Percentiles rank a stretch among this genome's conserved stretches.
These are phyloP conservation scores for Hypoxylon sp. DNA, from an alignment of 2,329 filamentous ascomycete species.

Conservation along the genomic window DNA sequence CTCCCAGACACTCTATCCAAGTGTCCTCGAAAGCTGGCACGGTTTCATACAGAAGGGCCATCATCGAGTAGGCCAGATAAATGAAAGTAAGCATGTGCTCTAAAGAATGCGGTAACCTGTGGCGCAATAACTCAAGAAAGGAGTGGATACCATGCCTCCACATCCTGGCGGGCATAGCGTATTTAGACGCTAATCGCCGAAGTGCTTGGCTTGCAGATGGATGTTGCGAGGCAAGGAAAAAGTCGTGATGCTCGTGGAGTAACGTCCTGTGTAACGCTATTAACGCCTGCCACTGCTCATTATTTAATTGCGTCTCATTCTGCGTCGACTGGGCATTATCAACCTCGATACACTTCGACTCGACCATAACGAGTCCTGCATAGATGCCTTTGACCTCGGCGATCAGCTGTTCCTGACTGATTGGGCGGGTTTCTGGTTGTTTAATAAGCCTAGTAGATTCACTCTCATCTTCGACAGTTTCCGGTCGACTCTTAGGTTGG, in stretches of 20 bases:
- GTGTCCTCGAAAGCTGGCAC: constrained; percentile 87
- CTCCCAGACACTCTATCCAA: constrained; percentile 94
- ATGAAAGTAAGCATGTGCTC: constrained; percentile 95
- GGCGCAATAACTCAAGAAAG: constrained; percentile 82
- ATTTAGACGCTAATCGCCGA: constrained; percentile 79
- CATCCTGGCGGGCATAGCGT: constrained; percentile 93
- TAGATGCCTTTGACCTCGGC: constrained; percentile 89
- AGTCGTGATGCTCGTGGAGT: constrained; percentile 86
- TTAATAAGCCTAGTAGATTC: constrained; percentile 47
- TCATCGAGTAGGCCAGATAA: constrained; percentile 90
- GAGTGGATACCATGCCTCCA: constrained; percentile 94
- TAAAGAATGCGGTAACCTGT: constrained; percentile 80
- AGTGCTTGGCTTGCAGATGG: constrained; percentile 80
- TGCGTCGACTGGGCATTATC: constrained; percentile 73
- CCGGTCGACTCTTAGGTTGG: constrained; percentile 28
- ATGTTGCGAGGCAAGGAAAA: constrained; percentile 89
- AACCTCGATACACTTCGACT: constrained; percentile 88
- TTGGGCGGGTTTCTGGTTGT: constrained; percentile 64
- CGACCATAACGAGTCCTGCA: constrained; percentile 86
- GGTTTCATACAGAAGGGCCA: constrained; percentile 88
- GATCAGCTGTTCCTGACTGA: constrained; percentile 83
- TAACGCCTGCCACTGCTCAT: constrained; percentile 86
- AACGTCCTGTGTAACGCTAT: constrained; percentile 86
- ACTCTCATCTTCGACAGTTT: constrained; percentile 35
- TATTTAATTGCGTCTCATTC: constrained; percentile 62